A percentile compares a stretch with the other conserved stretches of the same genome.
Conservation (phyloP, 352 stramenopile genomes). For the Globisporangium cylindrosporum region DNA sequence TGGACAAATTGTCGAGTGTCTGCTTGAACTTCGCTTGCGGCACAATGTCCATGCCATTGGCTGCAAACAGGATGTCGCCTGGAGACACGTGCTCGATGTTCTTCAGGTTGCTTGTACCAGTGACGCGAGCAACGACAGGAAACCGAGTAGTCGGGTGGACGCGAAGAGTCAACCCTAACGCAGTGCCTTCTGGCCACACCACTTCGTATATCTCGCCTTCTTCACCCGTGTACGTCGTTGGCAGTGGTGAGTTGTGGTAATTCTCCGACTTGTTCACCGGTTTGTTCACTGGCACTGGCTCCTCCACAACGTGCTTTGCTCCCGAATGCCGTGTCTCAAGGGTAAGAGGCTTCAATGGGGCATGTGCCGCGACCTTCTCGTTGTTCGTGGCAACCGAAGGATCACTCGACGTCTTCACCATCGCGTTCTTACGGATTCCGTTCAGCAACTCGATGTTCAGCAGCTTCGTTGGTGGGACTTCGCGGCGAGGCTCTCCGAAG, state of each 20-base stretch:
- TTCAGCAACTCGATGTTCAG: slow-evolving; percentile 40
- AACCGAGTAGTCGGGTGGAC: slow-evolving; percentile 71
- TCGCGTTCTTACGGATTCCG: slow-evolving; percentile 34
- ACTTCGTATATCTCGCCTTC: slow-evolving; percentile 69
- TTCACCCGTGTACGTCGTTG: slow-evolving; percentile 30
- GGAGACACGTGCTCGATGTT: slow-evolving; percentile 75
- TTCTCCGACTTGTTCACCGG: slow-evolving; percentile 1
- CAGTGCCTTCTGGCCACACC: slow-evolving; percentile 64
- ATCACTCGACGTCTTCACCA: slow-evolving; percentile 40
- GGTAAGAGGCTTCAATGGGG: slow-evolving; percentile 40
- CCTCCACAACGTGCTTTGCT: slow-evolving; percentile 18
- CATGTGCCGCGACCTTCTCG: slow-evolving; percentile 16
- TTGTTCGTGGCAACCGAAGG: slow-evolving; percentile 16
- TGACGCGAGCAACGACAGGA: slow-evolving; percentile 69
- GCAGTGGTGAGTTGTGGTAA: slow-evolving; percentile 9
- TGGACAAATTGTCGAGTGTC: slow-evolving; percentile 67
- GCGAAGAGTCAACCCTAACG: slow-evolving; percentile 60
- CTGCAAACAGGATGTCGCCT: slow-evolving; percentile 65
- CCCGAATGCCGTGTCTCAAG: slow-evolving; percentile 27
- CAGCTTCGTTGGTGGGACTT: slow-evolving; percentile 32
- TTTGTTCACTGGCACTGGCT: slow-evolving; percentile 13
- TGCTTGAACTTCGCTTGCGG: slow-evolving; percentile 80
- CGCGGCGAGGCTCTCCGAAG: slow-evolving; percentile 19
- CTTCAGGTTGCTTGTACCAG: slow-evolving; percentile 68
- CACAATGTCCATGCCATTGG: slow-evolving; percentile 71